Base-by-base conservation (phyloP, 2,329 filamentous ascomycete species). In the Helotiales sp. region DNA sequence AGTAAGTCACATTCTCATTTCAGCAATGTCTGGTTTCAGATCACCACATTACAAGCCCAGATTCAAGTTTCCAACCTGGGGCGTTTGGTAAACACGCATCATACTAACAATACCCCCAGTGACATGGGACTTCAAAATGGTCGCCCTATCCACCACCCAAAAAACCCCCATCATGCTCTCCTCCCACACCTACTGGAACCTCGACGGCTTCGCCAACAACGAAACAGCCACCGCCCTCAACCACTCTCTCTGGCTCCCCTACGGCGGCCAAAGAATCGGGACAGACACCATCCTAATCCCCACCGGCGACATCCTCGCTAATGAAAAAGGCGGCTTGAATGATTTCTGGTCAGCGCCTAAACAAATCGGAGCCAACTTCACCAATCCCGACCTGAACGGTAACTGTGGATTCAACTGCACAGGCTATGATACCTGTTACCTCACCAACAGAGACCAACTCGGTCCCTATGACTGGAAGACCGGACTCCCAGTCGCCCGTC, bases 301-400 rank as follows among this genome's bases (percentile, higher is more conserved):
- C 0, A 91, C 87, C 0, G 90, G 90, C 42, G 83, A 89, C 55
- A 88, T 97, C 63, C 72, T 88, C n/a, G 76, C 85, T 55, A 91
- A 91, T 74, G 72, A 80, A 65, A 75, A 79, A 53, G 83, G 85
- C 36, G 86, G 85, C 0, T 85, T 91, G 62, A 90, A 92, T 66
- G 88, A 92, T 73, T 91, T 93, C 76, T 96, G 92, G 87, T 90
- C 85, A 50, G 74, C 81, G 25, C 88, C 91, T 9, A 96, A 96
- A 78, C 82, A 90, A 66, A 78, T 97, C 49, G 91, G 92, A 27
- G 78, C 85, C 33, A 86, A 90, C 65, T 80, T 91, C 52, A 74
- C 78, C 22, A 79, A 84, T 51, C 78, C 83, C 0, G 85, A 84
- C 50, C 76, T 93, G 2, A 63, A 80, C 8, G 85, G 84, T 40